phyloP scores from a whole-genome alignment of 1,284 basidiomycete species.

The Boletus nobilissimus region DNA sequence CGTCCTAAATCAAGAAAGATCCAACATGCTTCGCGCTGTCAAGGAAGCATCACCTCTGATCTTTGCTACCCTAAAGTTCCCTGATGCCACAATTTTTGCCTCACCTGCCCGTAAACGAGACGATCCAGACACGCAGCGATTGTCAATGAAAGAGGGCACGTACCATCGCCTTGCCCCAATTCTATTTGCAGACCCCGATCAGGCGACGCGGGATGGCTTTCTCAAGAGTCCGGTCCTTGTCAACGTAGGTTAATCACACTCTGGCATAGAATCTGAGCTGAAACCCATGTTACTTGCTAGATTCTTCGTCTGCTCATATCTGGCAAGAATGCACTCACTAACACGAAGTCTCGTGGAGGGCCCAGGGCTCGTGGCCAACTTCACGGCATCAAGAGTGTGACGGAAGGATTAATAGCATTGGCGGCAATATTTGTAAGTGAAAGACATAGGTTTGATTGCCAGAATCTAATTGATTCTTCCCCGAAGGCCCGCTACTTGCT shows the following conservation, averaged over 20 bases:
- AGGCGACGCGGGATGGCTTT: neutral
- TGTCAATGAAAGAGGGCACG: neutral
- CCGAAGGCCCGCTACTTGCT: constrained; percentile 8
- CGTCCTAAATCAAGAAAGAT: constrained; percentile 1
- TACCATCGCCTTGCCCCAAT: neutral
- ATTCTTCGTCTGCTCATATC: constrained; percentile 6
- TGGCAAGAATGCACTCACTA: constrained; percentile 7
- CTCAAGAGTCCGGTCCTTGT: constrained; percentile 2
- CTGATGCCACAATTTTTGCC: neutral
- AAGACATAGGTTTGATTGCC: neutral
- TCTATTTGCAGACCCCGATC: neutral
- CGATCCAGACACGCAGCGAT: neutral
- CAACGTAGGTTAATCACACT: neutral
- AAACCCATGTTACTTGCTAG: neutral
- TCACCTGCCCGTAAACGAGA: neutral
- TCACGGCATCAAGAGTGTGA: neutral
- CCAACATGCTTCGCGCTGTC: constrained; percentile 12
- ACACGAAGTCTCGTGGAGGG: constrained; percentile 1
- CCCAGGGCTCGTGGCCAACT: neutral
- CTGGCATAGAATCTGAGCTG: neutral
- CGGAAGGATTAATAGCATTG: constrained; percentile 11
- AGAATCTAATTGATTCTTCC: neutral
- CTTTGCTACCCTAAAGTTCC: constrained; percentile 9
- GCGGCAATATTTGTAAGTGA: constrained; percentile 1
- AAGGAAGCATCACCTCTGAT: constrained; percentile 6